A percentile compares a stretch with the other conserved stretches of the same genome.
Conservation (phyloP, 106 monocot species). For the Allium fistulosum region DNA sequence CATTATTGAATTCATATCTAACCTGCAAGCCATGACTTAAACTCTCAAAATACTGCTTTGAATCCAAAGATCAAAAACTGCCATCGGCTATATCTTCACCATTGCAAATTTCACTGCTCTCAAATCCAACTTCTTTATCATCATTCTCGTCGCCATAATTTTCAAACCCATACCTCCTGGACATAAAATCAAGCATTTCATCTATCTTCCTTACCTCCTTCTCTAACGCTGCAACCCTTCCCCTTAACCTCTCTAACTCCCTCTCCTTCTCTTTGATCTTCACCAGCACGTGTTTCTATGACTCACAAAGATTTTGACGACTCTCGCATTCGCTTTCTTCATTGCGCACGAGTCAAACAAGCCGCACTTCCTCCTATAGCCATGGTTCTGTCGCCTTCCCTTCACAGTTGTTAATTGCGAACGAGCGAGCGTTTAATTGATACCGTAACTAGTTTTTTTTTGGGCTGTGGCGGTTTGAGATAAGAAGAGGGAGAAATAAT, state of each 20-base stretch:
- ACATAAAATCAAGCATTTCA: slow-evolving; percentile 42
- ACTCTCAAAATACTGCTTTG: slow-evolving; percentile 17
- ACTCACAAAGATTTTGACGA: slow-evolving; percentile 88
- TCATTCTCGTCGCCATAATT: no score
- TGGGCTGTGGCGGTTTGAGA: no score
- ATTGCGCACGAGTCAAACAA: no score
- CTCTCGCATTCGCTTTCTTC: slow-evolving; percentile 89
- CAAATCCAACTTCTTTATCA: background rate
- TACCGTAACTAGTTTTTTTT: no score
- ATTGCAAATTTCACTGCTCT: slow-evolving; percentile 11
- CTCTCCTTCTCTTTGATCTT: slow-evolving; percentile 23
- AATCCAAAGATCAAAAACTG: slow-evolving; percentile 10
- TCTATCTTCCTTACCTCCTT: slow-evolving; percentile 31
- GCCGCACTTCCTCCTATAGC: no score
- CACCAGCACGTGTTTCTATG: slow-evolving; percentile 51
- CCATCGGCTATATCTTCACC: slow-evolving; percentile 13
- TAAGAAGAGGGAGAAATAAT: no score
- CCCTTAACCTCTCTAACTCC: slow-evolving; percentile 23
- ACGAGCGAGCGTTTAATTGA: no score
- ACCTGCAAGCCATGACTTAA: slow-evolving; percentile 18
- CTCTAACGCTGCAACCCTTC: slow-evolving; percentile 29
- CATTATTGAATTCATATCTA: no score
- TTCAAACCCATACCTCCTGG: slow-evolving; percentile 10
- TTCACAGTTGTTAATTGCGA: no score
- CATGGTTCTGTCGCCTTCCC: no score